Base-by-base conservation (phyloP, 306 rosid genomes). In the Aeschynomene evenia region DNA sequence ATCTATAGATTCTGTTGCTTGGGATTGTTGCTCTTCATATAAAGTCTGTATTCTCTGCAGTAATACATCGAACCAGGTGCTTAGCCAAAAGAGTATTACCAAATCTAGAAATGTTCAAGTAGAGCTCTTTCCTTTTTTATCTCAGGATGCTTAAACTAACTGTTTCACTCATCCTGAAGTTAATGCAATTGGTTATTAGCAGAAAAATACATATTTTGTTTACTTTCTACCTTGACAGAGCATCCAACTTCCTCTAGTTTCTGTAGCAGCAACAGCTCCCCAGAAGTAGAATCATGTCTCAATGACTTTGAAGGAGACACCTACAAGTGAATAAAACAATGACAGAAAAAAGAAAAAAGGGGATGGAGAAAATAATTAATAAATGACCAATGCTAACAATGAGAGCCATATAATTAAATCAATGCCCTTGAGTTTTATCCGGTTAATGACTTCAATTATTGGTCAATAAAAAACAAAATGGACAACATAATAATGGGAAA, bases 171-270 rank as follows among this genome's bases (percentile, higher is more conserved):
- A 94, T 61, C 59, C 79, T 62, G 13, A 45, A 42, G 45, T 31
- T 50, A 33, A 72, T 22, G 52, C 15, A 7, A 57, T 69, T 28
- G 21, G 55, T n/a, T 29, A 39, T 49, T 6, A 14, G 34, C 56
- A 68, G 51, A 63, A 54, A 68, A 57, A 43, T 66, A 46, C 55
- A 36, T 22, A 58, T 14, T 33, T 13, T 23, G 23, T 71, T 49
- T 36, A 54, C 20, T 56, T 73, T 72, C 46, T 87, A 88, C 97
- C 97, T 88, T 90, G 60, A 90, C 87, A 40, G 96, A 88, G 84
- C 77, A 90, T 84, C 91, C 97, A 85, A 90, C 84, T 82, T 94
- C 98, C 71, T 90, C 98, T 19, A 94, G 88, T 72, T 88, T 94
- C 75, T 90, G 98, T 73, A 94, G 58, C 54, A 90, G 75, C 33